Evolutionary conservation across 306 rosid genomes (phyloP).

Genomic region (Vigna radiata): DNA sequence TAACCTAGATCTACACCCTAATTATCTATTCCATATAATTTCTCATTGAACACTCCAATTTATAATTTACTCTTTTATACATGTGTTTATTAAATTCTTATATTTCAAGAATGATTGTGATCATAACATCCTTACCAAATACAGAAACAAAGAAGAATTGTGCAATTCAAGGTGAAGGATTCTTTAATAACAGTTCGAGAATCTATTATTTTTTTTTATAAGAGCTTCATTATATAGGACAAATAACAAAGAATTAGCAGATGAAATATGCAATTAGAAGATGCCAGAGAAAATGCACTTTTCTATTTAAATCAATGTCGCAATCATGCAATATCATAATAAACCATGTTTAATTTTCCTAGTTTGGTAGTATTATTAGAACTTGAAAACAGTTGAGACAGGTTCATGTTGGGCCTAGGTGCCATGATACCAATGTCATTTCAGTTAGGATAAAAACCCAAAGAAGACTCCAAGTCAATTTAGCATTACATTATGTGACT

Average conservation of each 20-base stretch:
- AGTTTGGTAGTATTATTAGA: constrained; percentile 18
- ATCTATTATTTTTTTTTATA: constrained; percentile 26
- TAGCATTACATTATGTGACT: too few species aligned
- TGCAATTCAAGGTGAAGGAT: too few species aligned
- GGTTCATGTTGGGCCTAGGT: not conserved
- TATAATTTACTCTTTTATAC: too few species aligned
- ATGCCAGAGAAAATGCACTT: not conserved
- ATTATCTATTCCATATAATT: too few species aligned
- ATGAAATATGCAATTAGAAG: not conserved
- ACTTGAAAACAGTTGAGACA: constrained; percentile 18
- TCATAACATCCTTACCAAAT: too few species aligned
- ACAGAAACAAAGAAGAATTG: too few species aligned
- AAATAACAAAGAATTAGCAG: constrained; percentile 19
- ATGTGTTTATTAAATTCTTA: too few species aligned
- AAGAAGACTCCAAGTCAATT: too few species aligned
- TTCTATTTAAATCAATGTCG: constrained; percentile 26
- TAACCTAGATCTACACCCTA: too few species aligned
- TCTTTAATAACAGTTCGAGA: too few species aligned
- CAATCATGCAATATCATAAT: constrained; percentile 12
- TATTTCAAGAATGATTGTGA: too few species aligned
- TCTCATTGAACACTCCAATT: too few species aligned
- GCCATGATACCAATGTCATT: constrained; percentile 9
- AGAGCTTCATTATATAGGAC: not conserved
- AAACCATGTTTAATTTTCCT: constrained; percentile 12
- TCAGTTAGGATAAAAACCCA: not conserved